phyloP scores from a whole-genome alignment of 2,329 filamentous ascomycete genomes.

The Penicillium psychrosexuale region DNA sequence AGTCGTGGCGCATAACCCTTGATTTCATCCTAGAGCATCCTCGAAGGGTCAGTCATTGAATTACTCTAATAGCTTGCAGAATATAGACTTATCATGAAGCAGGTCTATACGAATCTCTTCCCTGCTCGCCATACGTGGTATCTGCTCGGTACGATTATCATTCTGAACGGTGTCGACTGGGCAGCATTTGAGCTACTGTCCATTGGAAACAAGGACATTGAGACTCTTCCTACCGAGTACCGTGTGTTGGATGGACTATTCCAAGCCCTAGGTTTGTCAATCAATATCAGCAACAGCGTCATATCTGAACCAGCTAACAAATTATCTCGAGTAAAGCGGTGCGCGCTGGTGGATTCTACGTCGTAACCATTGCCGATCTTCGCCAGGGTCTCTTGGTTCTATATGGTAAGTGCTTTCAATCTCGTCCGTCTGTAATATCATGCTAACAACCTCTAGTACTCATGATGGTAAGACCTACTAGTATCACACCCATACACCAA shows the following conservation, averaged over 20 bases:
- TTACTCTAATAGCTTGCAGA: no score
- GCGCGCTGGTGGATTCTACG: constrained; percentile 64
- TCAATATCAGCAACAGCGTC: background rate
- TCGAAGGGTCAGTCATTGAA: constrained; percentile 24
- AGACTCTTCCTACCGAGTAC: constrained; percentile 51
- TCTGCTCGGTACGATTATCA: constrained; percentile 59
- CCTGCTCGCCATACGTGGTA: constrained; percentile 64
- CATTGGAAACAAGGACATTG: constrained; percentile 57
- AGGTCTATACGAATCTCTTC: constrained; percentile 52
- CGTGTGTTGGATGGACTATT: constrained; percentile 64
- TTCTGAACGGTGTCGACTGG: constrained; percentile 64
- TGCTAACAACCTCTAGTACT: constrained; percentile 28
- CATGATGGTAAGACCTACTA: constrained; percentile 33
- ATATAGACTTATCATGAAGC: constrained; percentile 4
- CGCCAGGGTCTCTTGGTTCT: constrained; percentile 37
- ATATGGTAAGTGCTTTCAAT: constrained; percentile 28
- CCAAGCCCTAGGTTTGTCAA: constrained; percentile 50
- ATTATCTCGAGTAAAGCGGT: constrained; percentile 40
- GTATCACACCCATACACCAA: background rate
- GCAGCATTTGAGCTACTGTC: constrained; percentile 64
- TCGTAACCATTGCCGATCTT: constrained; percentile 59
- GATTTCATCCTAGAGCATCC: constrained; percentile 38
- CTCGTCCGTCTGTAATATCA: background rate
- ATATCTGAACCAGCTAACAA: background rate
- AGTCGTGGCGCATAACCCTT: constrained; percentile 32